Evolutionary conservation across 306 rosid species (phyloP), one percentile per base, ranked within the genome.

Genomic region (Cucumis hystrix): DNA sequence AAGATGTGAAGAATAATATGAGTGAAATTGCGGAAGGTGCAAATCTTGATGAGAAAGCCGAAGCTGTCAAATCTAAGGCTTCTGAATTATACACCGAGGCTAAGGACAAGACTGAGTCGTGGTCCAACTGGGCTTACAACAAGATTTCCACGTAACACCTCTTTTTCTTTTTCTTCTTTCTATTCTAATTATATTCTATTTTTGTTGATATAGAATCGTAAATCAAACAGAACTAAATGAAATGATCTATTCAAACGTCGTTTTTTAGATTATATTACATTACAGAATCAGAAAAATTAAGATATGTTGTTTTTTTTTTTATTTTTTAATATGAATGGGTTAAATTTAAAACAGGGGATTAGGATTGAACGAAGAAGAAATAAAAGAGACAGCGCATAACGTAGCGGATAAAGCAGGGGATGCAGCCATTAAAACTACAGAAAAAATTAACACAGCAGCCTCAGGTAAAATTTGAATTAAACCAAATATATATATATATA

Each of bases 381-480:
- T 65, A 37, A 47, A 33, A 66, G 80, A 77, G 79, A 68, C 43
- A 3, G 64, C 77, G 40, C 63, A 73, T 28, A 30, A 82, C 60
- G 30, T 81, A 58, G 83, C 51, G 81, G 45, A 79, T 51, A 23
- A 57, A 43, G 86, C 82, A 33, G 88, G 70, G 79, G 88, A 78
- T 39, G 92, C 84, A 69, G 90, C 91, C 58, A 82, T 76, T 28
- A 84, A 45, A 56, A 83, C 88, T 63, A 77, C 84, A 7, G 82
- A 79, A 6, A 79, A 77, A 76, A 43, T 82, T 51, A 80, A 74
- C 45, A 81, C 89, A 76, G 83, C 85, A 33, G 86, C 84, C 28
- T 83, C 87, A 1, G 92, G 96, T 88, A 78, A 52, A 51, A 0
- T 47, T 47, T 12, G 5, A 3, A 49, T 2, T 12, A 13, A n/a